A percentile compares a stretch with the other conserved stretches of the same genome.
Conservation (phyloP, 192 early-diverging fungal genomes). For the Glomus cerebriforme region DNA sequence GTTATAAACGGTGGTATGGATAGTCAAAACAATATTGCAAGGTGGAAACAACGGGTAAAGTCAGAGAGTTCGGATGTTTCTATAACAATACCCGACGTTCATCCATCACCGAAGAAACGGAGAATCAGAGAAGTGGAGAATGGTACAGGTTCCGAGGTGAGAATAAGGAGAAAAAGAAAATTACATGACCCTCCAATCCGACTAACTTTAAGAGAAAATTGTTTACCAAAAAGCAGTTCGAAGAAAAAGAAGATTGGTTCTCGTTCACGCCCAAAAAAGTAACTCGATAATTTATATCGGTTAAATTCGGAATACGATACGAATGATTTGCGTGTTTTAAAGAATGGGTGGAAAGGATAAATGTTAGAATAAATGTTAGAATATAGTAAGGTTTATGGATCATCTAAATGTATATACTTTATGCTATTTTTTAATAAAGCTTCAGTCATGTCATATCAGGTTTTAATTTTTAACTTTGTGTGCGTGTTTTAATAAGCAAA, state of each 20-base stretch:
- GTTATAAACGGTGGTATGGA: constrained; percentile 15
- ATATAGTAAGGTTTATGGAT: constrained; percentile 4
- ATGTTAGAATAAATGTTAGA: constrained; percentile 6
- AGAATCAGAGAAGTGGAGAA: background rate
- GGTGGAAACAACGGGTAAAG: constrained; percentile 27
- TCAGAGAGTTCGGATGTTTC: constrained; percentile 10
- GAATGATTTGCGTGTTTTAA: constrained; percentile 10
- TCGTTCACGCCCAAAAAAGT: constrained; percentile 6
- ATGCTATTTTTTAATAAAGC: no score
- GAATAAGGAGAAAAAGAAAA: constrained; percentile 2
- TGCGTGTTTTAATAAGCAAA: background rate
- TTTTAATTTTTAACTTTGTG: background rate
- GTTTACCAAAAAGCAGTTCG: constrained; percentile 5
- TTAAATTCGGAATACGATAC: background rate
- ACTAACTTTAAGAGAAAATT: constrained; percentile 2
- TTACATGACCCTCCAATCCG: background rate
- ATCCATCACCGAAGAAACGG: constrained; percentile 34
- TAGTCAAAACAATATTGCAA: constrained; percentile 15
- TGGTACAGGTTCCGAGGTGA: background rate
- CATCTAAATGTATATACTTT: background rate
- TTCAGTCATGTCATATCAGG: background rate
- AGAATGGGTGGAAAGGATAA: background rate
- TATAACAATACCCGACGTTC: constrained; percentile 30
- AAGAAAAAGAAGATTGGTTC: constrained; percentile 3
- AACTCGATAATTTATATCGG: constrained; percentile 7